Evolutionary conservation across 2,329 filamentous ascomycete species (phyloP), one percentile per base, ranked within the genome.

Genomic region (Trichoderma aggressivum): DNA sequence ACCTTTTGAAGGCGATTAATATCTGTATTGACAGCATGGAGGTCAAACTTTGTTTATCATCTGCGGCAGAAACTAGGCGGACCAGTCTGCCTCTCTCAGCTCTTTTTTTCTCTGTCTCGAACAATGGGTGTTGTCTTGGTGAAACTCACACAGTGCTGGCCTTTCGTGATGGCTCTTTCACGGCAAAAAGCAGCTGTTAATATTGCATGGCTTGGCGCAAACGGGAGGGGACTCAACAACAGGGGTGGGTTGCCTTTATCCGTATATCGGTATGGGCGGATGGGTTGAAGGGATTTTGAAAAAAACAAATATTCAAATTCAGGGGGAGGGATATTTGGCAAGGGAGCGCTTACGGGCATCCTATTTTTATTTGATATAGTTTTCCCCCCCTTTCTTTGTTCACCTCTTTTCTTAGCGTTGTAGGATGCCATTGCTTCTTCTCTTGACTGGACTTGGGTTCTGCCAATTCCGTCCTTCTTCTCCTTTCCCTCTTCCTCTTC

Each of bases 181-280:
- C 50, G 58, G 28, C 24, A 50, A 36, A 28, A 28, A 28, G 36
- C 59, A 43, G 60, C 65, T 67, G 43, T 71, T 74, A 70, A 64
- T 70, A 64, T 78, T 69, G 77, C 77, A 78, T 78, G 74, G 74
- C 64, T 76, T 72, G 77, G 77, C 77, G 77, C 70, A 79, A 73
- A 73, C 58, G 71, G 74, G 73, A n/a, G 74, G 73, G 74, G 74
- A 43, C 64, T 71, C 56, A 43, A 59, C 43, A 36, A 71, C n/a
- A 59, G 43, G 18, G 32, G 53, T 26, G 21, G 61, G 21, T 18
- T 55, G 16, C 36, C 55, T 53, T 36, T 56, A 60, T 61, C 21
- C 28, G 30, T 58, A 60, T 28, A 30, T 43, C 39, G 26, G 28
- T 36, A 60, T 50, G 28, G 39, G 30, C 56, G 28, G 56, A 61